Evolutionary conservation across 345 rosid genomes (phyloP).

Genomic region (Aquilaria sinensis): DNA sequence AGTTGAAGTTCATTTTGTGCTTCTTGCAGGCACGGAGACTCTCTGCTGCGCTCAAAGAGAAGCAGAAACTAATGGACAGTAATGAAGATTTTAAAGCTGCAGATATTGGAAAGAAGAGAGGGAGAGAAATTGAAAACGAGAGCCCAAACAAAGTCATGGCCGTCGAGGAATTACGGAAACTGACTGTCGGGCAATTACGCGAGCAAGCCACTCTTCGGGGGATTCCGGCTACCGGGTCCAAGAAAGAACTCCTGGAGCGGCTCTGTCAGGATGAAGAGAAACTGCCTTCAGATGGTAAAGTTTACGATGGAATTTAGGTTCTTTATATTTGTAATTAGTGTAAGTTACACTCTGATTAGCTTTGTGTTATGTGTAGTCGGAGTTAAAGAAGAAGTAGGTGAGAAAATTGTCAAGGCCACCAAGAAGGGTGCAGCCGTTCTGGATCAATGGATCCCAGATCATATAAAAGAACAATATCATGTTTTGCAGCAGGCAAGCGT

Average conservation of each 20-base stretch:
- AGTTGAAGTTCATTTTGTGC: background rate
- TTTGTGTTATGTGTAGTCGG: background rate
- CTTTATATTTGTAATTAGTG: too few relatives aligned
- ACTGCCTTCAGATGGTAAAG: slow-evolving; percentile 10
- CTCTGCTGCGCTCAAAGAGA: slow-evolving; percentile 41
- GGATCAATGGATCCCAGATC: slow-evolving; percentile 75
- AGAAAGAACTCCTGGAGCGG: slow-evolving; percentile 59
- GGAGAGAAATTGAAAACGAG: slow-evolving; percentile 26
- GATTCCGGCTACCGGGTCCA: slow-evolving; percentile 50
- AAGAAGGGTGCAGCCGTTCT: slow-evolving; percentile 80
- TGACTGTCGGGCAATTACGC: slow-evolving; percentile 68
- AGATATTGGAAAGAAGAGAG: slow-evolving; percentile 31
- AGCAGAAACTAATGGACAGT: slow-evolving; percentile 14
- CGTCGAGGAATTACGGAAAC: slow-evolving; percentile 38
- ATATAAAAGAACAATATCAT: slow-evolving; percentile 66
- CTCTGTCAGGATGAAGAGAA: slow-evolving; percentile 33
- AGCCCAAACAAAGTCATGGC: slow-evolving; percentile 37
- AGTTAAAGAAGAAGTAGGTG: slow-evolving; percentile 11
- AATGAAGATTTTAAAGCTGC: background rate
- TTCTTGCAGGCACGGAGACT: slow-evolving; percentile 50
- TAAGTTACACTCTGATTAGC: too few relatives aligned
- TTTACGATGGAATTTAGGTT: background rate
- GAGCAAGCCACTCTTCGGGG: slow-evolving; percentile 56
- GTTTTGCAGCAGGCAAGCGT: slow-evolving; percentile 53
- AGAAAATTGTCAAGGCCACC: slow-evolving; percentile 55